Base-by-base conservation (phyloP, 441 rosid genomes). In the Geranium incanum region DNA sequence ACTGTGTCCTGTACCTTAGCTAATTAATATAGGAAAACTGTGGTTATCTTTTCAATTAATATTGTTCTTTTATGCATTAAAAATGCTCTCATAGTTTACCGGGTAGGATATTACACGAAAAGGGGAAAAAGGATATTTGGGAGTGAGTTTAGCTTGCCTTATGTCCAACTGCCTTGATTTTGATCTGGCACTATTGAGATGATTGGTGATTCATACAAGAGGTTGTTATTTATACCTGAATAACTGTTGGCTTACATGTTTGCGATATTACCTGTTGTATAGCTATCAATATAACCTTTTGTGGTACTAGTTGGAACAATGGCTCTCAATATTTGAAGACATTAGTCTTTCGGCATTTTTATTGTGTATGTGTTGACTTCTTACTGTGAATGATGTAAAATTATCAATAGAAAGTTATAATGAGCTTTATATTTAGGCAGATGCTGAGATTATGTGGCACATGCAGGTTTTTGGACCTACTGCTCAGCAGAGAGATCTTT, bases 381-480 rank as follows among this genome's bases (percentile, higher is more conserved):
- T 55, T 5, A 55, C 7, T 55, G 16, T n/a, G 52, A 1, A 0
- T 45, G 52, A 45, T 45, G 52, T 45, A 45, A 8, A 45, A 45
- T 45, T 45, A 45, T 9, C 52, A 45, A 8, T 45, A 8, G 52
- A 13, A 45, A 45, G 52, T 45, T 45, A 9, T 45, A 45, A 1
- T 2, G 62, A 48, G 39, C 6, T 3, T 15, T 39, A 74, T 11
- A 43, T 43, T 1, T 48, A 38, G 48, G 45, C 74, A 23, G 70
- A 67, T 4, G 28, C 45, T 23, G 3, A 41, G 79, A 71, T 45
- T 48, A 70, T 33, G 1, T 52, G 60, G 59, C n/a, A 52, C 23
- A 57, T 57, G 8, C 63, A 95, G 99, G 98, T 95, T 65, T 95
- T 95, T 81, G 99, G 99, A 68, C 97, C 96, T 21, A 64, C 92